These are phyloP conservation scores for Diplocarpon mali DNA, from an alignment of 2,329 filamentous ascomycete species.

Conservation along the genomic window DNA sequence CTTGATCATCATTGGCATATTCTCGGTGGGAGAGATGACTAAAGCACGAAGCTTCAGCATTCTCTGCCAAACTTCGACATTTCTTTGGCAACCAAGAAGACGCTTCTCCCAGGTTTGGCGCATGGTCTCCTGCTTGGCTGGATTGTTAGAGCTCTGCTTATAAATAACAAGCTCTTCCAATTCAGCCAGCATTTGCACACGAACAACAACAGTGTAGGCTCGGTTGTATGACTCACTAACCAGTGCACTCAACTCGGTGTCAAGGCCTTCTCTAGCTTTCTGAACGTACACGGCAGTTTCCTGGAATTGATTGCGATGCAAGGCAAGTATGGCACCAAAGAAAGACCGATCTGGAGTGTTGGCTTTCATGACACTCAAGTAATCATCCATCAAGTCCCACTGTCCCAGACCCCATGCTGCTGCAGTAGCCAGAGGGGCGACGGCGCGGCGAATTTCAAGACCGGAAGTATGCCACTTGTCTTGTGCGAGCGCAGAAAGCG, in stretches of 20 bases:
- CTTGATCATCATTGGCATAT: constrained; percentile 99
- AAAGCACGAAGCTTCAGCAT: constrained; percentile 92
- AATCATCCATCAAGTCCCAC: constrained; percentile 98
- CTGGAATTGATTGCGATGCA: constrained; percentile 92
- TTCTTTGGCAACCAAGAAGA: constrained; percentile 87
- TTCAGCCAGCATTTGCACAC: constrained; percentile 97
- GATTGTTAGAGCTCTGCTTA: constrained; percentile 74
- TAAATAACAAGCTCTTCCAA: constrained; percentile 96
- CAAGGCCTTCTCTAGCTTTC: constrained; percentile 83
- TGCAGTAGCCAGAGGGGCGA: constrained; percentile 87
- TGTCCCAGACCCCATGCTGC: constrained; percentile 94
- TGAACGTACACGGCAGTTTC: constrained; percentile 84
- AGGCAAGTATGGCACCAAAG: constrained; percentile 89
- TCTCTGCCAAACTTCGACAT: constrained; percentile 96
- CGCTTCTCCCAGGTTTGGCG: constrained; percentile 91
- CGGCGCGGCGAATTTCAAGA: constrained; percentile 76
- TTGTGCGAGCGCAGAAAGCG: constrained; percentile 75
- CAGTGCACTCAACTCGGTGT: constrained; percentile 88
- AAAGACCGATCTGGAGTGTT: constrained; percentile 91
- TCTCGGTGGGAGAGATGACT: constrained; percentile 84
- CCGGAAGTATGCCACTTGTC: constrained; percentile 90
- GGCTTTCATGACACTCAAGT: constrained; percentile 88
- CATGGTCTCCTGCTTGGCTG: constrained; percentile 82
- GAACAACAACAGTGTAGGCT: constrained; percentile 94
- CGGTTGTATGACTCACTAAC: constrained; percentile 98